A percentile compares a stretch with the other conserved stretches of the same genome.
Conservation (phyloP, 2,329 filamentous ascomycete species). For the Colletotrichum sp. region DNA sequence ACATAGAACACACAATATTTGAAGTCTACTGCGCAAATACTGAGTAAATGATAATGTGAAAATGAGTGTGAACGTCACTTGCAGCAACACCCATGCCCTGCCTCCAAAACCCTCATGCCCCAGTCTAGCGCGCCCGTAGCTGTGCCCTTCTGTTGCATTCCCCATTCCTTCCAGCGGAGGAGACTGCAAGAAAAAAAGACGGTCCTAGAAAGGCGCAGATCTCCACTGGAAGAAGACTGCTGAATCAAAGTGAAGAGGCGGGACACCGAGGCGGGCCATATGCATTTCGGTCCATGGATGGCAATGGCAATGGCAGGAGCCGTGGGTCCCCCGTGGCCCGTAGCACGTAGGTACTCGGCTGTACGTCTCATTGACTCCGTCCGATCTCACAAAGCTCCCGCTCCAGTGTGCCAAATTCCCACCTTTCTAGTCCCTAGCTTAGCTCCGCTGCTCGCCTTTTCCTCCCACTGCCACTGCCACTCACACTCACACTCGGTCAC, state of each 20-base stretch:
- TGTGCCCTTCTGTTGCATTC: constrained; percentile 5
- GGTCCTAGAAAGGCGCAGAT: neutral
- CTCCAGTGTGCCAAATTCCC: neutral
- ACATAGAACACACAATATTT: neutral
- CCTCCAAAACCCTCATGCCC: neutral
- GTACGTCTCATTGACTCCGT: constrained; percentile 16
- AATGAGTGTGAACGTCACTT: neutral
- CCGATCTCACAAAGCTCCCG: constrained; percentile 9
- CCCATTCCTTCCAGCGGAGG: constrained; percentile 14
- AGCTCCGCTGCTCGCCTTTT: neutral
- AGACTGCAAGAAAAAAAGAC: neutral
- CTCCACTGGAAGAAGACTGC: neutral
- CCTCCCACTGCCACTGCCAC: neutral
- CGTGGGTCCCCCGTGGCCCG: neutral
- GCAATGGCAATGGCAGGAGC: neutral
- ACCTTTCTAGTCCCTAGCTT: neutral
- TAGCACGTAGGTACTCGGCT: neutral
- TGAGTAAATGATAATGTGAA: neutral
- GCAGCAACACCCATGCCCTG: neutral
- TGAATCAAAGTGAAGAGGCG: neutral
- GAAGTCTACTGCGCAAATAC: neutral
- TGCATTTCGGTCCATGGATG: neutral
- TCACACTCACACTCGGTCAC: neutral
- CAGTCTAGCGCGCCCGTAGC: constrained; percentile 9
- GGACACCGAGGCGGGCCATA: neutral